A percentile compares a stretch with the other conserved stretches of the same genome.
These are phyloP conservation scores for Apophysomyces sp. DNA, from an alignment of 371 early-diverging fungal species.

Conservation along the genomic window DNA sequence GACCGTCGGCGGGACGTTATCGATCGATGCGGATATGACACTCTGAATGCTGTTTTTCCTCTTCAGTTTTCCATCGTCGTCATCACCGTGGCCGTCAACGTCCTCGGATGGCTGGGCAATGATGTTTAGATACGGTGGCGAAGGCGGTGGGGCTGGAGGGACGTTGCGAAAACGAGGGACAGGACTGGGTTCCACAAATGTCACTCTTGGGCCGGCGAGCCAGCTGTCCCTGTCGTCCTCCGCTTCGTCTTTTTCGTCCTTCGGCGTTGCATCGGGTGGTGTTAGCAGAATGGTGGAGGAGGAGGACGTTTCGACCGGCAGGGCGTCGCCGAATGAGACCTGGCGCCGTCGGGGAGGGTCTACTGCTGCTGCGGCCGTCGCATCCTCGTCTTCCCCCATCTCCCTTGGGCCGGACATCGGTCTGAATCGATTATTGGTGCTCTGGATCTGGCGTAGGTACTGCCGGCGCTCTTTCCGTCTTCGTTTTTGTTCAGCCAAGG, in stretches of 20 bases:
- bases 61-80: background rate
- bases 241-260: background rate
- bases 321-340: background rate
- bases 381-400: background rate
- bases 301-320: slow-evolving; percentile 6
- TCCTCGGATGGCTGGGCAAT: slow-evolving; percentile 11
- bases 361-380: slow-evolving; percentile 1
- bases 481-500: slow-evolving; percentile 23
- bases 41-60: background rate
- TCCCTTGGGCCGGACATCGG: background rate
- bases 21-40: no score
- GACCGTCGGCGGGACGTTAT: no score
- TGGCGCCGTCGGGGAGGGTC: background rate
- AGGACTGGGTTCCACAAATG: slow-evolving; percentile 46
- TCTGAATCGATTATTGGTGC: slow-evolving; percentile 2
- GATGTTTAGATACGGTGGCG: slow-evolving; percentile 38
- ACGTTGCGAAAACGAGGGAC: slow-evolving; percentile 48
- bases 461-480: slow-evolving; percentile 21
- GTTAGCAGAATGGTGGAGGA: slow-evolving; percentile 11
- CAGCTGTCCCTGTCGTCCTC: slow-evolving; percentile 9
- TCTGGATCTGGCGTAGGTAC: slow-evolving; percentile 17
- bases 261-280: slow-evolving; percentile 1
- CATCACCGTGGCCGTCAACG: background rate
- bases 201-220: slow-evolving; percentile 26
- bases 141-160: slow-evolving; percentile 44